Evolutionary conservation across 306 rosid species (phyloP).

Genomic region (Cucurbita ficifolia): DNA sequence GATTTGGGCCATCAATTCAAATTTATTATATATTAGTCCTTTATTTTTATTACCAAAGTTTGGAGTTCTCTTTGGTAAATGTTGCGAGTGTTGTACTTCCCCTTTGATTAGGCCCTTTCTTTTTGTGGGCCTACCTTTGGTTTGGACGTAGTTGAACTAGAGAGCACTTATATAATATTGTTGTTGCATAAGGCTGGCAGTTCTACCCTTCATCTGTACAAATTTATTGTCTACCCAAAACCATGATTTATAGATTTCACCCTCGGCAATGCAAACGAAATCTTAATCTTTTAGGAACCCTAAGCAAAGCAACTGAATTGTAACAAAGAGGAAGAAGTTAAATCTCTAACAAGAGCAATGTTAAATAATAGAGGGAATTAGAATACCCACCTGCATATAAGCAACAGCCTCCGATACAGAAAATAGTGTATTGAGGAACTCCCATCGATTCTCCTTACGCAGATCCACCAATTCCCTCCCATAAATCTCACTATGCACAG

Average conservation of each 20-base stretch:
- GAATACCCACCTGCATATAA: conserved; percentile 65
- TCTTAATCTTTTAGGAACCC: neutral
- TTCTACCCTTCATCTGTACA: neutral
- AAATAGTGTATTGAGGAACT: conserved; percentile 84
- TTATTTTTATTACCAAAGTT: too few relatives aligned
- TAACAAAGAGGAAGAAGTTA: neutral
- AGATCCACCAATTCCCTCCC: conserved; percentile 97
- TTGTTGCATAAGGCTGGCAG: neutral
- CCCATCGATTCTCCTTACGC: conserved; percentile 84
- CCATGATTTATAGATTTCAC: neutral
- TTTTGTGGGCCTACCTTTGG: too few relatives aligned
- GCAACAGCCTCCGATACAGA: conserved; percentile 99
- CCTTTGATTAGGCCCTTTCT: neutral
- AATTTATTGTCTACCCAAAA: neutral
- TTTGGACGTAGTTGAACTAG: neutral
- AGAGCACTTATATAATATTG: neutral
- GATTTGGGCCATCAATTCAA: neutral
- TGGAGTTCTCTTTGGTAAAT: neutral
- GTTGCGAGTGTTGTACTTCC: neutral
- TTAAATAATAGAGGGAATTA: neutral
- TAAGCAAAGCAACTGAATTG: neutral
- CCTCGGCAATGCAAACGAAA: neutral
- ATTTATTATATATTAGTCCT: neutral
- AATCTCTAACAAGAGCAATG: neutral
- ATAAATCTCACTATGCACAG: conserved; percentile 72